Evolutionary conservation across 176 grass and related monocot genomes (phyloP).

Genomic region (barley (Hordeum vulgare)): DNA sequence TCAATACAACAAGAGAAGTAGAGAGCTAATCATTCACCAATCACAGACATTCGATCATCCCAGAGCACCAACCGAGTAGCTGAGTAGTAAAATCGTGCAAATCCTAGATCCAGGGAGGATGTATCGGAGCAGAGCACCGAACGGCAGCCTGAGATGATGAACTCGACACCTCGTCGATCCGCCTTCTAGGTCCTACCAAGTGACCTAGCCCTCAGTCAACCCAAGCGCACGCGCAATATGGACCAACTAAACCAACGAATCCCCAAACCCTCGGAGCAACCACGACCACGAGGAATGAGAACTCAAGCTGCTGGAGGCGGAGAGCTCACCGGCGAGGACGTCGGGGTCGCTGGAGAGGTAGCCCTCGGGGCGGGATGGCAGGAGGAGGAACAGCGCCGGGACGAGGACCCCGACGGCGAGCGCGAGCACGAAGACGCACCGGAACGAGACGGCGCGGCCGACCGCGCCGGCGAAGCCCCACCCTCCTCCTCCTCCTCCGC

Average conservation of each 20-base stretch:
- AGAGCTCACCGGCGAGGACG: conserved; percentile 33
- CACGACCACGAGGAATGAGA: not conserved
- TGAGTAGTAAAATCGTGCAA: not conserved
- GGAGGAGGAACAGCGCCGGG: conserved; percentile 45
- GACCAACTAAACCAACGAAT: conserved; percentile 13
- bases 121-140: conserved; percentile 1
- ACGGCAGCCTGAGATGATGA: not conserved
- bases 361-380: conserved; percentile 18
- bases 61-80: conserved; percentile 1
- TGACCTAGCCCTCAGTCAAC: not conserved
- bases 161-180: conserved; percentile 5
- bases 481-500: conserved; percentile 16
- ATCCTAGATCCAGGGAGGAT: not conserved
- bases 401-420: conserved; percentile 49
- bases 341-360: conserved; percentile 42
- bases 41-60: not conserved
- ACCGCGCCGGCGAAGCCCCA: not conserved
- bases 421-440: conserved; percentile 38
- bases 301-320: not conserved
- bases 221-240: not conserved
- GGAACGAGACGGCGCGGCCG: conserved; percentile 23
- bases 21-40: not conserved
- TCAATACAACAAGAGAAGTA: not conserved
- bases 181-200: not conserved
- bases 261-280: no score